Evolutionary conservation across 2,329 filamentous ascomycete species (phyloP).

Genomic region (Penicillium aurantiogriseum): DNA sequence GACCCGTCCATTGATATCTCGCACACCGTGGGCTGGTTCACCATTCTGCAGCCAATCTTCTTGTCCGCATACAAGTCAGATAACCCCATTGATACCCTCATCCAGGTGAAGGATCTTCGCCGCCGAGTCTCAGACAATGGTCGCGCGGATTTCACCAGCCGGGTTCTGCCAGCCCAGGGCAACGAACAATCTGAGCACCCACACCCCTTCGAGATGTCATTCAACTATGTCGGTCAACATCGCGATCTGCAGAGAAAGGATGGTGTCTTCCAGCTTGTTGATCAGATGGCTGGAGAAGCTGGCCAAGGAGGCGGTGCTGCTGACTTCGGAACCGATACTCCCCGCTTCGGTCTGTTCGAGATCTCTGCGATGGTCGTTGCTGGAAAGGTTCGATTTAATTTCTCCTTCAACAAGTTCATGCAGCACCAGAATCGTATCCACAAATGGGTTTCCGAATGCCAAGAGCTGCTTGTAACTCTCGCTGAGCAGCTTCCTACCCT

Average conservation of each 20-base stretch:
- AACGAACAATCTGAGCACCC: conserved; percentile 35
- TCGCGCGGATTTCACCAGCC: conserved; percentile 38
- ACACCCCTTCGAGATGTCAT: conserved; percentile 45
- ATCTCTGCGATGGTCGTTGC: conserved; percentile 52
- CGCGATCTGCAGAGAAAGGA: conserved; percentile 47
- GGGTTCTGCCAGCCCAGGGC: conserved; percentile 32
- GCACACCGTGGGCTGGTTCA: conserved; percentile 54
- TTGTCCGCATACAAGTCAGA: conserved; percentile 29
- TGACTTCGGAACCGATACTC: conserved; percentile 47
- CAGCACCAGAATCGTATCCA: conserved; percentile 45
- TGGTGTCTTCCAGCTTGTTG: conserved; percentile 45
- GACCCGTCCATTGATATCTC: conserved; percentile 48
- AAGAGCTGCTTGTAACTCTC: conserved; percentile 32
- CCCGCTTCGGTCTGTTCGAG: conserved; percentile 52
- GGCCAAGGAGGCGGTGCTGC: conserved; percentile 46
- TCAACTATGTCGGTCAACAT: conserved; percentile 43
- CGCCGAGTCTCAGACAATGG: conserved; percentile 40
- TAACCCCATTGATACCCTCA: conserved; percentile 32
- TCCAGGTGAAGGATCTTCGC: conserved; percentile 41
- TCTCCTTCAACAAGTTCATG: conserved; percentile 53
- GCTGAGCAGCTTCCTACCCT: conserved; percentile 28
- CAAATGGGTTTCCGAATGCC: conserved; percentile 45
- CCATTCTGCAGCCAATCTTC: conserved; percentile 48
- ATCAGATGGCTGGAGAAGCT: conserved; percentile 49
- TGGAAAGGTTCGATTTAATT: conserved; percentile 49